Conservation (phyloP, 352 stramenopile species). For the Globisporangium middletonii region DNA sequence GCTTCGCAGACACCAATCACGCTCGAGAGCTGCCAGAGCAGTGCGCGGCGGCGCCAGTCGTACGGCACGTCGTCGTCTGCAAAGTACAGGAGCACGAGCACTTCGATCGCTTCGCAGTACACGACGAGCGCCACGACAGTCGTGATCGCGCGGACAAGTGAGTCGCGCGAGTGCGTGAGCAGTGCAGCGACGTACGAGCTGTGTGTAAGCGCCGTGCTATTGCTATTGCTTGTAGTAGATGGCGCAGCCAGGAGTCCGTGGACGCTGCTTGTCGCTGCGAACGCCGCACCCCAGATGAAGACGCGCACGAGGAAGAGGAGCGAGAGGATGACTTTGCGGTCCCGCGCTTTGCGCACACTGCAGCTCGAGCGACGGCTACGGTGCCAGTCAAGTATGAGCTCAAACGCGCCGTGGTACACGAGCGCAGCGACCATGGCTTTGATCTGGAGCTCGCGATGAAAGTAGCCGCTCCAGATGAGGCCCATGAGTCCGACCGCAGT, state of each 20-base stretch:
- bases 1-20: conserved; percentile 25
- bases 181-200: background rate
- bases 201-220: no score
- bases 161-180: background rate
- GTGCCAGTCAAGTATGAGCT: conserved; percentile 27
- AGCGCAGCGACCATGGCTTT: conserved; percentile 37
- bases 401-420: conserved; percentile 33
- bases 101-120: conserved; percentile 46
- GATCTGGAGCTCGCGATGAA: conserved; percentile 31
- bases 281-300: conserved; percentile 51
- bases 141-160: background rate
- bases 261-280: conserved; percentile 18
- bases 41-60: conserved; percentile 29
- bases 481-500: conserved; percentile 32
- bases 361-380: conserved; percentile 28
- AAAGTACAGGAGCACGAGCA: conserved; percentile 58
- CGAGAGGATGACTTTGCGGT: conserved; percentile 37
- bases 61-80: conserved; percentile 33
- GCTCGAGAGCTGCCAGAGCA: conserved; percentile 29
- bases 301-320: conserved; percentile 54
- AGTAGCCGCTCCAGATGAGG: conserved; percentile 26
- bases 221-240: background rate
- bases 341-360: conserved; percentile 22
- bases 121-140: conserved; percentile 14
- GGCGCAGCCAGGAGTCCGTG: background rate